These are phyloP conservation scores for Globisporangium recalcitrans DNA, from an alignment of 352 stramenopile genomes.

Conservation along the genomic window DNA sequence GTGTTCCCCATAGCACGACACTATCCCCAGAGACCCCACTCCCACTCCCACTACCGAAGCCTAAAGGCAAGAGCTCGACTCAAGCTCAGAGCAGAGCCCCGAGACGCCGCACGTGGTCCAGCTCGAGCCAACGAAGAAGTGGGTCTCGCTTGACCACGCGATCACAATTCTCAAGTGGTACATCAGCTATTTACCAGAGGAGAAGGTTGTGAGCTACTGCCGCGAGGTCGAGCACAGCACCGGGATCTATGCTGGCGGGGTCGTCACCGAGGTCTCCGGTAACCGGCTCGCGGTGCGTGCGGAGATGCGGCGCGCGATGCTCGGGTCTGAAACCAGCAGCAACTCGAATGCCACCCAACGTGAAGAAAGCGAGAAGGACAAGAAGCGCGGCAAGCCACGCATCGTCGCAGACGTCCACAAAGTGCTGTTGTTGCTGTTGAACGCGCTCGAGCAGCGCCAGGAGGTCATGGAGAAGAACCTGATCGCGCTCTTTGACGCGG, in stretches of 20 bases:
- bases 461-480: slow-evolving; percentile 51
- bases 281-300: slow-evolving; percentile 65
- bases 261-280: slow-evolving; percentile 45
- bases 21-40: slow-evolving; percentile 35
- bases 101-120: slow-evolving; percentile 36
- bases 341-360: not conserved
- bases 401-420: slow-evolving; percentile 61
- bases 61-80: not conserved
- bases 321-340: slow-evolving; percentile 15
- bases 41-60: slow-evolving; percentile 7
- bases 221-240: slow-evolving; percentile 72
- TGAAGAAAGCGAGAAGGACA: slow-evolving; percentile 7
- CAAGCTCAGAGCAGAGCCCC: not conserved
- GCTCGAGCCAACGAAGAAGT: slow-evolving; percentile 43
- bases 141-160: slow-evolving; percentile 61
- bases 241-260: slow-evolving; percentile 45
- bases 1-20: slow-evolving; percentile 58
- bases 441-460: slow-evolving; percentile 51
- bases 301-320: slow-evolving; percentile 68
- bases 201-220: slow-evolving; percentile 50
- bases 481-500: slow-evolving; percentile 43
- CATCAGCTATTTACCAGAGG: slow-evolving; percentile 50
- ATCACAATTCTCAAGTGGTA: slow-evolving; percentile 59
- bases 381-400: slow-evolving; percentile 20
- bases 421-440: slow-evolving; percentile 48